A percentile compares a stretch with the other conserved stretches of the same genome.
Conservation (phyloP, 2,329 filamentous ascomycete species). For the Rosellinia necatrix region DNA sequence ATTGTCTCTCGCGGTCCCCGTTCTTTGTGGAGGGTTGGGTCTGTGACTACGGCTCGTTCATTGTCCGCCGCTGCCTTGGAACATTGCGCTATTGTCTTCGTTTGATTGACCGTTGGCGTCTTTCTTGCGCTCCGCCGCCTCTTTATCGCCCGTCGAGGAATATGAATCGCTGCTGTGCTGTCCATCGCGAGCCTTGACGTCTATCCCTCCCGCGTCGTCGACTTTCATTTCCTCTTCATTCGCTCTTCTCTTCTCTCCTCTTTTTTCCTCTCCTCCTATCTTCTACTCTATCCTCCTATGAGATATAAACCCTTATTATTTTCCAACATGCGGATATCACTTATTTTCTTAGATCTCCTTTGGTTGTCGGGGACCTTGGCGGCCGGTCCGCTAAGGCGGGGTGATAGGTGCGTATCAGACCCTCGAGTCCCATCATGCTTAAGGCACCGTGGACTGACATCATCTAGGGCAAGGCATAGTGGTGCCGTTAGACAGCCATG, state of each 20-base stretch:
- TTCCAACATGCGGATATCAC: slow-evolving; percentile 36
- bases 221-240: slow-evolving; percentile 8
- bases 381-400: slow-evolving; percentile 40
- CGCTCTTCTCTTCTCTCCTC: slow-evolving; percentile 24
- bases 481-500: slow-evolving; percentile 24
- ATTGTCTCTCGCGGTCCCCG: slow-evolving; percentile 10
- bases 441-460: slow-evolving; percentile 29
- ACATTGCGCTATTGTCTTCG: slow-evolving; percentile 27
- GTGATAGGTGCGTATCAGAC: slow-evolving; percentile 33
- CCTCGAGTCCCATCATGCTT: neutral
- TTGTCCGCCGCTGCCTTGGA: slow-evolving; percentile 29
- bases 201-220: neutral
- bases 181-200: slow-evolving; percentile 24
- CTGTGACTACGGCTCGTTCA: slow-evolving; percentile 20
- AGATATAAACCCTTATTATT: slow-evolving; percentile 1
- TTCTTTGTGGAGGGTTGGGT: slow-evolving; percentile 21
- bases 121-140: slow-evolving; percentile 27
- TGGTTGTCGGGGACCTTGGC: slow-evolving; percentile 39
- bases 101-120: slow-evolving; percentile 19
- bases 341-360: slow-evolving; percentile 38
- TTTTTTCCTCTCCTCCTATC: slow-evolving; percentile 21
- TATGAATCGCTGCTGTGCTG: slow-evolving; percentile 35
- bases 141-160: slow-evolving; percentile 35
- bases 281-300: slow-evolving; percentile 16
- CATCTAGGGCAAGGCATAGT: slow-evolving; percentile 31